These are phyloP conservation scores for Zalaria sp. DNA, from an alignment of 2,329 filamentous ascomycete species.

Conservation along the genomic window DNA sequence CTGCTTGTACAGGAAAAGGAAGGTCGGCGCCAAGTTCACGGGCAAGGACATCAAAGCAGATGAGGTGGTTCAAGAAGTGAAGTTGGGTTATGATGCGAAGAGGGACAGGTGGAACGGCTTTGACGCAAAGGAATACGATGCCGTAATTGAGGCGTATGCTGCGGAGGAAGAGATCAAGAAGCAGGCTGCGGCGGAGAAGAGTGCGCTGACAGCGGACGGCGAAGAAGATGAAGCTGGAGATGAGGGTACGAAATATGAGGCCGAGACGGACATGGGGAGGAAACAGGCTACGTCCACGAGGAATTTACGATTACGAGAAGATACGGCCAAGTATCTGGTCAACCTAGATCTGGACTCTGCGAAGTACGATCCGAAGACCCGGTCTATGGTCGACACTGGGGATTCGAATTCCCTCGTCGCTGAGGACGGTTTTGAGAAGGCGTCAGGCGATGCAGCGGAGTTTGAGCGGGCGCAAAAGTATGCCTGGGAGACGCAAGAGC, in stretches of 20 bases:
- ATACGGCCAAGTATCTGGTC: conserved; percentile 90
- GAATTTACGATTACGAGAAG: conserved; percentile 83
- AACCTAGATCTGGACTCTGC: conserved; percentile 94
- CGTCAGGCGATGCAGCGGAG: conserved; percentile 80
- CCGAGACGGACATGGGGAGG: conserved; percentile 92
- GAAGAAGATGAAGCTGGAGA: conserved; percentile 34
- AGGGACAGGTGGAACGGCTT: conserved; percentile 98
- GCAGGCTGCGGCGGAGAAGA: conserved; percentile 25
- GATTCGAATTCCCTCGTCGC: conserved; percentile 70
- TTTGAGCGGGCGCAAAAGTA: conserved; percentile 83
- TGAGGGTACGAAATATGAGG: conserved; percentile 60
- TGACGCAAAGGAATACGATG: conserved; percentile 70
- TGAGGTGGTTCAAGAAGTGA: conserved; percentile 71
- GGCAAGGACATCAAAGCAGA: conserved; percentile 90
- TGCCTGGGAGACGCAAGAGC: conserved; percentile 91
- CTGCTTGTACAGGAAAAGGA: conserved; percentile 76
- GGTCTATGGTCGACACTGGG: conserved; percentile 75
- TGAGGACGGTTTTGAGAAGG: conserved; percentile 82
- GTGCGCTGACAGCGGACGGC: conserved; percentile 22
- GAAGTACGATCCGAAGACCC: conserved; percentile 93
- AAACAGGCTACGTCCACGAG: conserved; percentile 83
- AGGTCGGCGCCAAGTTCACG: conserved; percentile 81
- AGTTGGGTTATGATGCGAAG: conserved; percentile 92
- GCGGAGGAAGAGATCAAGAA: conserved; percentile 64
- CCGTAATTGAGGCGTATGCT: conserved; percentile 81